Base-by-base conservation (phyloP, 129 eudicot species). In the Scalesia atractyloides region DNA sequence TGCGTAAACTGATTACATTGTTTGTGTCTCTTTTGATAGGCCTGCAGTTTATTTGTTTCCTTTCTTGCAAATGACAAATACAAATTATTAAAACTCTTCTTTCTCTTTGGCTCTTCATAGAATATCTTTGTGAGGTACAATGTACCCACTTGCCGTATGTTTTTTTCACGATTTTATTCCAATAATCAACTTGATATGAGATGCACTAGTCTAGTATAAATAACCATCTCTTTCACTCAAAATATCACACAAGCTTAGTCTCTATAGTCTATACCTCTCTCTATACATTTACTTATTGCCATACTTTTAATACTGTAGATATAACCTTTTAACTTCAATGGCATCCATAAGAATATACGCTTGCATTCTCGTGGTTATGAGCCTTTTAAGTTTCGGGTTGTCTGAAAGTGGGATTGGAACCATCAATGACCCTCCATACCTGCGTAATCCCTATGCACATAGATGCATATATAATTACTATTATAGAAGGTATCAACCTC, bases 391-490 rank as follows among this genome's bases (percentile, higher is more conserved):
- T 75, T 24, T 75, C 3, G 79, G 73, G 30, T 44, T 47, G 9
- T 53, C 20, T 39, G 79, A 75, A 3, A 12, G 16, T 10, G 80
- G 80, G 24, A 75, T 75, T 5, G 80, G 73, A 43, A 75, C 80
- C 73, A 75, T 75, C 68, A 75, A 54, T n/a, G 80, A 43, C 12
- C 73, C 73, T 41, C 80, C 80, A 56, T 75, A 66, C 68, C 6
- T 54, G 7, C 80, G 73, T 75, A 66, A 75, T 26, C 8, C 16
- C 20, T 11, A 44, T 20, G 1, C 10, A 24, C 67, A 41, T 11
- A 2, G 6, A 7, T 2, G 7, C n/a, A 13, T 2, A 7, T 13
- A 33, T 6, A 60, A 13, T 14, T 0, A 14, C 14, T 30, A 60
- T 24, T 56, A 18, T 20, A 16, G 10, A 58, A 8, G 26, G 13